Percentiles rank a stretch among this genome's conserved stretches.
Conservation (phyloP, 768 basidiomycete species). For the Cyathus striatus region DNA sequence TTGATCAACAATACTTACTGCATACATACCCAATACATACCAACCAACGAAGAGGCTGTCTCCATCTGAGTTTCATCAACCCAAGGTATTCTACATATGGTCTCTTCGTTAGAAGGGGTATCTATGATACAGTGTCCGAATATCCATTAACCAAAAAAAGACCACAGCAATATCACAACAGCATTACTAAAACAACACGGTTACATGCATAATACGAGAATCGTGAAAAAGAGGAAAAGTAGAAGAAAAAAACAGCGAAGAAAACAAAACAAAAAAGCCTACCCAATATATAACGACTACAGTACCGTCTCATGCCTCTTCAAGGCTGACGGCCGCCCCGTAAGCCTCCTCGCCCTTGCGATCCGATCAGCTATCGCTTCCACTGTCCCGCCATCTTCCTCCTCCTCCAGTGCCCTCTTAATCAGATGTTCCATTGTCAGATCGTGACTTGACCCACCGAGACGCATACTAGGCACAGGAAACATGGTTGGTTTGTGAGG, state of each 20-base stretch:
- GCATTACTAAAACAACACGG: no score
- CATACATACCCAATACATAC: no score
- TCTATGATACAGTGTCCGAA: no score
- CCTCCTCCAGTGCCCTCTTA: constrained; percentile 56
- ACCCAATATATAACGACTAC: not conserved
- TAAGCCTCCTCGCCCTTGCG: constrained; percentile 42
- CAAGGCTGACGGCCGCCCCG: constrained; percentile 44
- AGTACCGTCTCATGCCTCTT: constrained; percentile 63
- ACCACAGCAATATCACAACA: no score
- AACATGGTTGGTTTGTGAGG: constrained; percentile 37
- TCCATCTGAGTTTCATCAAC: no score
- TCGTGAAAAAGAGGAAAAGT: no score
- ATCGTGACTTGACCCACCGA: constrained; percentile 27
- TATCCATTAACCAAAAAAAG: no score
- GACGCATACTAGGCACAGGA: constrained; percentile 56
- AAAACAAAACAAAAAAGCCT: not conserved
- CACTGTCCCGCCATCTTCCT: constrained; percentile 38
- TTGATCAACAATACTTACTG: no score
- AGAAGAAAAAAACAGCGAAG: not conserved
- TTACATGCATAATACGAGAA: no score
- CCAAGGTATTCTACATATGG: no score
- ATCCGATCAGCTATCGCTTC: constrained; percentile 62
- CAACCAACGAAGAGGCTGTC: no score
- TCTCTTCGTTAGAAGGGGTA: no score
- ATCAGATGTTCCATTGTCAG: constrained; percentile 65